Base-by-base conservation (phyloP, 495 filamentous ascomycete genomes). In the Margaritispora aquatica region DNA sequence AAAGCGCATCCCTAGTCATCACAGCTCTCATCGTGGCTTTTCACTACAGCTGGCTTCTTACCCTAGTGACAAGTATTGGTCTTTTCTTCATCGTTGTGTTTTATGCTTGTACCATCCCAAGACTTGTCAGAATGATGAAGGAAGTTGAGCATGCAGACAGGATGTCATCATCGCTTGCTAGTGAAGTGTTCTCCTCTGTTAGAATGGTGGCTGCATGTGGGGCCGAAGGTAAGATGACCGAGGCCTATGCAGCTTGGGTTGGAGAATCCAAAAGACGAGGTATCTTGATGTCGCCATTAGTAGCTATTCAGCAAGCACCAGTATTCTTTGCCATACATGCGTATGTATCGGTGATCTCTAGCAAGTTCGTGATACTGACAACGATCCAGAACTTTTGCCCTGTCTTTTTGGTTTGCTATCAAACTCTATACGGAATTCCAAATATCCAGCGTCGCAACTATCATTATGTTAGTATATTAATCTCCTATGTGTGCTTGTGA, bases 161-260 rank as follows among this genome's bases (percentile, higher is more conserved):
- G 19, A 78, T 82, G 55, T 81, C 83, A 0, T 81, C 82, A 0
- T 76, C 77, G 19, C 67, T 84, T 9, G 81, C 84, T 2, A 84
- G 80, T 56, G 84, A 85, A 61, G 70, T 75, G 1, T 77, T 84
- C 47, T 65, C 72, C 11, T 79, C 78, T 4, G 74, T 85, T 34
- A 69, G 82, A 38, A 84, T 86, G 69, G 72, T 87, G 22, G 76
- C 77, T 24, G 84, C 84, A 15, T 87, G 83, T 60, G 83, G 83
- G n/a, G 84, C 84, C 0, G 81, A 86, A 60, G 62, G 63, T 11
- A 81, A 76, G 59, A 77, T 86, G 69, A 65, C 73, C 2, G 72
- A 62, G 41, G 75, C 75, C 44, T 86, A 85, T 66, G 62, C 69
- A 15, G 65, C 61, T 1, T 83, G 80, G 76, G 73, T 89, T 2